Conservation (phyloP, 495 filamentous ascomycete species). For the Xeromyces bisporus region DNA sequence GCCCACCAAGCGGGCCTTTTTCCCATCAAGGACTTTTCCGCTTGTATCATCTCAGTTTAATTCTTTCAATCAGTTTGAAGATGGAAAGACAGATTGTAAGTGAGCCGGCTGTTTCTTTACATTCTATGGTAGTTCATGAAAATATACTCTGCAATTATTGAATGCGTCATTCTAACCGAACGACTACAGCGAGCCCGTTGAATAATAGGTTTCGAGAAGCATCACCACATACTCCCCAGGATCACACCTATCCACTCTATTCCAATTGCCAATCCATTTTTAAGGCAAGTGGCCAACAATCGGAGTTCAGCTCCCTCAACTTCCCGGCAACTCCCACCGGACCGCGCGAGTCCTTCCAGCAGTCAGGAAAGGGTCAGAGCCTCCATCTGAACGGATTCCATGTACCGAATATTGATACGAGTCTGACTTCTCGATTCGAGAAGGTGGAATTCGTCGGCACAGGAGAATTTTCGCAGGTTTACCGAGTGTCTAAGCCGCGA, state of each 20-base stretch:
- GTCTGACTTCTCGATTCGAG: conserved; percentile 53
- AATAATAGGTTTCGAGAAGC: conserved; percentile 28
- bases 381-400: conserved; percentile 38
- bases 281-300: conserved; percentile 30
- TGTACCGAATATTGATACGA: conserved; percentile 51
- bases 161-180: not conserved
- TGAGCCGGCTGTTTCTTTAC: too few relatives aligned
- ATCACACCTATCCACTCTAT: conserved; percentile 59
- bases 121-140: too few relatives aligned
- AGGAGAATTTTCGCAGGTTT: conserved; percentile 88
- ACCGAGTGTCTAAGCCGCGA: conserved; percentile 46
- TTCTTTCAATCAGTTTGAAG: conserved; percentile 21
- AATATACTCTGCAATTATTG: too few relatives aligned
- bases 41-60: conserved; percentile 25
- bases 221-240: conserved; percentile 68
- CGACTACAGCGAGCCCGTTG: conserved; percentile 12
- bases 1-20: conserved; percentile 62
- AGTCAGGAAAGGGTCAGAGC: conserved; percentile 30
- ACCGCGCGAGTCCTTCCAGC: conserved; percentile 40
- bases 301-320: conserved; percentile 27
- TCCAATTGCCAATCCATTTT: conserved; percentile 69
- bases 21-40: conserved; percentile 26
- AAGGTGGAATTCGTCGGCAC: conserved; percentile 61
- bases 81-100: conserved; percentile 18
- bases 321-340: conserved; percentile 67